Conservation (phyloP, 2,329 filamentous ascomycete genomes). For the Curvularia eragrostidis region DNA sequence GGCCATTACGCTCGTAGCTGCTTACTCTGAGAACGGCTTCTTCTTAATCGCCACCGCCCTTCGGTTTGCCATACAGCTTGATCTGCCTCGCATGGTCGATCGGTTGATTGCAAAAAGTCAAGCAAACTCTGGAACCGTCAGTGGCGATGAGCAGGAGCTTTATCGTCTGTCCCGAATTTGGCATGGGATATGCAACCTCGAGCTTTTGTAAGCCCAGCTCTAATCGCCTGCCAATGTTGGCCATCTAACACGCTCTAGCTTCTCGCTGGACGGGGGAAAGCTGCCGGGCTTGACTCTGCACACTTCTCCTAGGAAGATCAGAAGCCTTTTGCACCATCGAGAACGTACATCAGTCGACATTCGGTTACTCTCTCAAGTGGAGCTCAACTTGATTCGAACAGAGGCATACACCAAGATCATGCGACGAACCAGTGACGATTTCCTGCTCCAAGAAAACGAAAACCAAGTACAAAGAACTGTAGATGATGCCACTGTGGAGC, state of each 20-base stretch:
- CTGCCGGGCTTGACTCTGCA: conserved; percentile 49
- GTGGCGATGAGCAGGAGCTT: conserved; percentile 43
- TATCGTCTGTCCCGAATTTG: conserved; percentile 54
- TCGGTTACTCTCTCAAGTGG: conserved; percentile 61
- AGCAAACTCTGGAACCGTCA: neutral
- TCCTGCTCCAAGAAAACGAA: conserved; percentile 26
- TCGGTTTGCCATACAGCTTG: conserved; percentile 59
- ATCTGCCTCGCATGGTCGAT: conserved; percentile 50
- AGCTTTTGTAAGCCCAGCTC: conserved; percentile 48
- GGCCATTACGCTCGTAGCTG: conserved; percentile 59
- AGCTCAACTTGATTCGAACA: conserved; percentile 53
- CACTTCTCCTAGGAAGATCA: conserved; percentile 53
- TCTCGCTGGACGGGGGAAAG: conserved; percentile 56
- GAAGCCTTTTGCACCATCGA: conserved; percentile 54
- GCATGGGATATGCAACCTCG: conserved; percentile 61
- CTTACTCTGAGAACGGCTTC: conserved; percentile 61
- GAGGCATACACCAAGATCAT: conserved; percentile 37
- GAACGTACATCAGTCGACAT: conserved; percentile 58
- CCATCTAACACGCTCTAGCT: conserved; percentile 35
- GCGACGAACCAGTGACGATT: conserved; percentile 13
- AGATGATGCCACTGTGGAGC: conserved; percentile 35
- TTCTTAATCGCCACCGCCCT: conserved; percentile 59
- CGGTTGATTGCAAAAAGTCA: conserved; percentile 49
- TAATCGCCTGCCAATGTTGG: no score
- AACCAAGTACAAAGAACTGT: conserved; percentile 26